Conservation (phyloP, 345 rosid species). For the Adansonia digitata region DNA sequence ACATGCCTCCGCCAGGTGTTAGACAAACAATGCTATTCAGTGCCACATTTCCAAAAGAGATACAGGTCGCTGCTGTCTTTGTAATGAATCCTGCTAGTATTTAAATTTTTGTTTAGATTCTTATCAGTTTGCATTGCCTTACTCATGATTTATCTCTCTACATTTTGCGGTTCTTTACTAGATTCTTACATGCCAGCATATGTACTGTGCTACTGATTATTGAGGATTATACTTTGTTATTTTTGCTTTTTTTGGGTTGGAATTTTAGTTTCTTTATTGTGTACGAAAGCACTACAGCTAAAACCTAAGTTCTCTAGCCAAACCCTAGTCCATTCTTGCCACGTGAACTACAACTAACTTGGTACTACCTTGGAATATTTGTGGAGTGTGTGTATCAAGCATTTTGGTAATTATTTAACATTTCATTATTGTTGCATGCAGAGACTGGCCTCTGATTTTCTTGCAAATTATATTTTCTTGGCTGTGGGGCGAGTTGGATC, state of each 20-base stretch:
- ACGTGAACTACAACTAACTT: background rate
- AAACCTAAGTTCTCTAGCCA: background rate
- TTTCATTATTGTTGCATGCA: conserved; percentile 32
- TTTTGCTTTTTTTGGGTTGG: background rate
- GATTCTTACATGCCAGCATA: background rate
- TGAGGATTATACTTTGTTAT: background rate
- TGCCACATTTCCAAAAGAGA: conserved; percentile 96
- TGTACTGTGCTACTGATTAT: background rate
- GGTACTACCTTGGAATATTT: background rate
- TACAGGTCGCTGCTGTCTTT: conserved; percentile 55
- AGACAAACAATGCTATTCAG: conserved; percentile 96
- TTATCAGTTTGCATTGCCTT: background rate
- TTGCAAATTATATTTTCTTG: conserved; percentile 71
- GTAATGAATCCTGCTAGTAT: background rate
- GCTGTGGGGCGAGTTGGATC: conserved; percentile 99
- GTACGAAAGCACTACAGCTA: background rate
- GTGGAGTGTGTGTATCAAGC: background rate
- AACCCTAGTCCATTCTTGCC: background rate
- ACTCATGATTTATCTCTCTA: background rate
- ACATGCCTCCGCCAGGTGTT: conserved; percentile 84
- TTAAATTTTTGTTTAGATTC: background rate
- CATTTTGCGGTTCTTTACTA: background rate
- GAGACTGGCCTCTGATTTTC: conserved; percentile 96
- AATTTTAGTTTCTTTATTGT: background rate
- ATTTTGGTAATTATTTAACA: background rate